Evolutionary conservation across 106 monocot species (phyloP).

Genomic region (Platanthera zijinensis): DNA sequence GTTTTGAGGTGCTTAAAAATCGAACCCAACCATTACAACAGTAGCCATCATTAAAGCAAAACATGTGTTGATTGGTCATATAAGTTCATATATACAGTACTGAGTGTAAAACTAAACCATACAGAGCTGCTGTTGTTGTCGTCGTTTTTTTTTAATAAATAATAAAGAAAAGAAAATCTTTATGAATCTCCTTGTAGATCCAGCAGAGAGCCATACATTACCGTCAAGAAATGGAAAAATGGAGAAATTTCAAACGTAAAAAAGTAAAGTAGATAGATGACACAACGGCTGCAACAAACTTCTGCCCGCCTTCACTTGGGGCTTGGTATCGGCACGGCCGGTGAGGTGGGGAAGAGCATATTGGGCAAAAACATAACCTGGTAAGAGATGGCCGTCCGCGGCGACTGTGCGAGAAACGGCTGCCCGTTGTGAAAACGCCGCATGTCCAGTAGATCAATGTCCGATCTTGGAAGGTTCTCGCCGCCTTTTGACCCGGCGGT

Average conservation of each 20-base stretch:
- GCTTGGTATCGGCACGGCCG: slow-evolving; percentile 8
- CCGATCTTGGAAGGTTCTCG: too few relatives aligned
- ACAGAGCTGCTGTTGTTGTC: background rate
- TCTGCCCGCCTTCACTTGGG: background rate
- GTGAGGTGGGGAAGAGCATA: background rate
- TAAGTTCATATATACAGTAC: slow-evolving; percentile 2
- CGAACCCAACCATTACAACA: too few relatives aligned
- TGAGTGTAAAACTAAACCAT: background rate
- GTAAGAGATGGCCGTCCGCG: background rate
- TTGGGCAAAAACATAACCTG: background rate
- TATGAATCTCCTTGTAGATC: background rate
- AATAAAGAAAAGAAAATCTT: background rate
- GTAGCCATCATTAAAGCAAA: background rate
- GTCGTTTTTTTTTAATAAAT: too few relatives aligned
- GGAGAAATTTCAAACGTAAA: too few relatives aligned
- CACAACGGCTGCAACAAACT: too few relatives aligned
- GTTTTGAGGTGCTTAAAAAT: too few relatives aligned
- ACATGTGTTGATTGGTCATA: slow-evolving; percentile 1
- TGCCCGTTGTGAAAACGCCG: slow-evolving; percentile 4
- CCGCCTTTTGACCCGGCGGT: too few relatives aligned
- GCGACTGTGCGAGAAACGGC: background rate
- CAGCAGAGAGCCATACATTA: background rate
- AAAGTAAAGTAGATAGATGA: too few relatives aligned
- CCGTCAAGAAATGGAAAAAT: background rate
- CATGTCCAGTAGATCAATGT: too few relatives aligned